A percentile compares a stretch with the other conserved stretches of the same genome.
These are phyloP conservation scores for Dissophora globulifera DNA, from an alignment of 192 early-diverging fungal genomes.

Conservation along the genomic window DNA sequence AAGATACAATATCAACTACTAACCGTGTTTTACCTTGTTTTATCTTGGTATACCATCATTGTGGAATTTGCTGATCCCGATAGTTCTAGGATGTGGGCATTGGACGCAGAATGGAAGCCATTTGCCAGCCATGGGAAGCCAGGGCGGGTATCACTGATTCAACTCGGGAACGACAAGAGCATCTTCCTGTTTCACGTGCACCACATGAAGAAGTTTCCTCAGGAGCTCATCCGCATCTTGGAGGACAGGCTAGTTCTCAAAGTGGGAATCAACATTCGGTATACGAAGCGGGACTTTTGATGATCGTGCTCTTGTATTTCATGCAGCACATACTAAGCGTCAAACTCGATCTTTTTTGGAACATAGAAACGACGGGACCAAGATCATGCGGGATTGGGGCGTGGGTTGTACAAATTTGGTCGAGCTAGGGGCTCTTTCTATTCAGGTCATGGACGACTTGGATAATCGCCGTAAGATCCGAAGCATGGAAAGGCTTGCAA, in stretches of 20 bases:
- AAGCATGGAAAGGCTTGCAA: constrained; percentile 30
- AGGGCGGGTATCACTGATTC: constrained; percentile 30
- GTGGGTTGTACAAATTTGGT: constrained; percentile 30
- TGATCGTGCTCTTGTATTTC: too few relatives aligned
- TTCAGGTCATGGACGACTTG: constrained; percentile 24
- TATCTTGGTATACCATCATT: too few relatives aligned
- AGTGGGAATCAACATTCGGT: constrained; percentile 47
- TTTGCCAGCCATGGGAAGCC: constrained; percentile 5
- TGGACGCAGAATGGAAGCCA: constrained; percentile 44
- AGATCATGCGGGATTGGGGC: constrained; percentile 49
- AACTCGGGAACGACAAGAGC: constrained; percentile 42
- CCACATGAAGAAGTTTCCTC: constrained; percentile 40
- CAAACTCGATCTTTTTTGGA: background rate
- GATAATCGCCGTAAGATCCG: constrained; percentile 10
- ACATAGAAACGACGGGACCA: constrained; percentile 36
- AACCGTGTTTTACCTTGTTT: too few relatives aligned
- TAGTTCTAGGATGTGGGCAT: constrained; percentile 39
- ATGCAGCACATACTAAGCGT: too few relatives aligned
- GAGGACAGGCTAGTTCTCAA: constrained; percentile 30
- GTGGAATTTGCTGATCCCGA: background rate
- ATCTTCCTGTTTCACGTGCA: constrained; percentile 40
- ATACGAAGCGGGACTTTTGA: too few relatives aligned
- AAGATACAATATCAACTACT: too few relatives aligned
- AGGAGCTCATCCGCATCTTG: constrained; percentile 21
- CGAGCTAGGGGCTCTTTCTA: constrained; percentile 28